A percentile compares a stretch with the other conserved stretches of the same genome.
Evolutionary conservation across 495 filamentous ascomycete genomes (phyloP).

Genomic region (Pseudomonodictys pantanalensis): DNA sequence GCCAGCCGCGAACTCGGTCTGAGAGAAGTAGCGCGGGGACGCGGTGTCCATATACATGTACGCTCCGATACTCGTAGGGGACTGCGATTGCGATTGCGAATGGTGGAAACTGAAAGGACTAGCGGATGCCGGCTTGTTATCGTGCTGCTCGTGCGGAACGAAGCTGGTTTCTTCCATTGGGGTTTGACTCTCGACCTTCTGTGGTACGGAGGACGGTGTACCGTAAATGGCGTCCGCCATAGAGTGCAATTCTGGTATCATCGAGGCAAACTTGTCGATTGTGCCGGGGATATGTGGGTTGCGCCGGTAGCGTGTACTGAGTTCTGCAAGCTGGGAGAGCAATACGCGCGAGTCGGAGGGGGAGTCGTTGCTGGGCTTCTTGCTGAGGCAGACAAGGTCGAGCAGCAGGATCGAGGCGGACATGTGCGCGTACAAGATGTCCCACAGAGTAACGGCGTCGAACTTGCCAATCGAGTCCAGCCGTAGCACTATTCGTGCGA

Average conservation of each 20-base stretch:
- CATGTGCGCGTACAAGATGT: slow-evolving; percentile 34
- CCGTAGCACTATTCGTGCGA: slow-evolving; percentile 24
- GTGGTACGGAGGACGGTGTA: neutral
- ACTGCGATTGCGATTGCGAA: too few relatives aligned
- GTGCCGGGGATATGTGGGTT: slow-evolving; percentile 30
- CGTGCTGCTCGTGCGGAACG: neutral
- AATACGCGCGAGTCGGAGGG: slow-evolving; percentile 14
- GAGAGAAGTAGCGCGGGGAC: slow-evolving; percentile 1
- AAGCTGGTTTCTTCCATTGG: neutral
- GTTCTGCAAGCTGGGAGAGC: slow-evolving; percentile 22
- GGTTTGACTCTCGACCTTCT: neutral
- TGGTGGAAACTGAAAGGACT: too few relatives aligned
- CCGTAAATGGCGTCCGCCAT: slow-evolving; percentile 19
- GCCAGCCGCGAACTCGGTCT: neutral
- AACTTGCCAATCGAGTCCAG: slow-evolving; percentile 30
- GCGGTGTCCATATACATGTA: slow-evolving; percentile 19
- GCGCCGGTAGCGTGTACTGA: slow-evolving; percentile 2
- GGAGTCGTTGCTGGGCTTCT: neutral
- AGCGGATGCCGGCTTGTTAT: neutral
- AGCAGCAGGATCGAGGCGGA: slow-evolving; percentile 35
- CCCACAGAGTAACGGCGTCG: slow-evolving; percentile 35
- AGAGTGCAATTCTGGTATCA: slow-evolving; percentile 15
- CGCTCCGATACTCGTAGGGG: slow-evolving; percentile 16
- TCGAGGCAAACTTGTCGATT: slow-evolving; percentile 23
- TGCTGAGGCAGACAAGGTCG: slow-evolving; percentile 23